phyloP scores from a whole-genome alignment of 306 rosid species.

The Vigna hirtella region DNA sequence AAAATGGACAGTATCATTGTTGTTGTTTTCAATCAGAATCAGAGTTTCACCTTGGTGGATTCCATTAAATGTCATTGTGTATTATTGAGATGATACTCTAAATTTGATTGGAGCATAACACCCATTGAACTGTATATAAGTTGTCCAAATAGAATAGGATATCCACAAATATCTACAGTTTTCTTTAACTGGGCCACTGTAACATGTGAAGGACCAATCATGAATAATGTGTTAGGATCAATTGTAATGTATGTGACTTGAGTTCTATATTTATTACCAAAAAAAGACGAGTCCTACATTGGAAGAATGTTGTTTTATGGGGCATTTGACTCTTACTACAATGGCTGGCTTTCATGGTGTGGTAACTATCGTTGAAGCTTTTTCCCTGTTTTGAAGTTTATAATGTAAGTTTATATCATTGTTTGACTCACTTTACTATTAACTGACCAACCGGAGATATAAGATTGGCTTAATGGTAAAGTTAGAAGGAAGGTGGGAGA shows the following conservation, averaged over 20 bases:
- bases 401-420: too few relatives aligned
- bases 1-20: too few relatives aligned
- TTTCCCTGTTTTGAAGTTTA: too few relatives aligned
- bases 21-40: too few relatives aligned
- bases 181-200: slow-evolving; percentile 20
- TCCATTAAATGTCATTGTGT: too few relatives aligned
- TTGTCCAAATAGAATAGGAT: not conserved
- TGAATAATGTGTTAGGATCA: slow-evolving; percentile 12
- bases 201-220: slow-evolving; percentile 11
- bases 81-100: too few relatives aligned
- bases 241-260: not conserved
- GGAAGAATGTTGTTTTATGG: not conserved
- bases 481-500: too few relatives aligned
- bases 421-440: too few relatives aligned
- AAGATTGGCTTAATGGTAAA: too few relatives aligned
- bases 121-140: too few relatives aligned
- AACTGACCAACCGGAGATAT: not conserved
- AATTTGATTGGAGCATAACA: too few relatives aligned
- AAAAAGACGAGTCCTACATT: not conserved
- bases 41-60: too few relatives aligned
- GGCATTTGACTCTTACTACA: not conserved
- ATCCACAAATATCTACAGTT: slow-evolving; percentile 1
- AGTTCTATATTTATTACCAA: not conserved
- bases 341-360: not conserved
- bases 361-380: not conserved